Percentiles rank a stretch among this genome's conserved stretches.
Evolutionary conservation across 208 protist genomes (phyloP).

Genomic region (Leishmania gerbilli): DNA sequence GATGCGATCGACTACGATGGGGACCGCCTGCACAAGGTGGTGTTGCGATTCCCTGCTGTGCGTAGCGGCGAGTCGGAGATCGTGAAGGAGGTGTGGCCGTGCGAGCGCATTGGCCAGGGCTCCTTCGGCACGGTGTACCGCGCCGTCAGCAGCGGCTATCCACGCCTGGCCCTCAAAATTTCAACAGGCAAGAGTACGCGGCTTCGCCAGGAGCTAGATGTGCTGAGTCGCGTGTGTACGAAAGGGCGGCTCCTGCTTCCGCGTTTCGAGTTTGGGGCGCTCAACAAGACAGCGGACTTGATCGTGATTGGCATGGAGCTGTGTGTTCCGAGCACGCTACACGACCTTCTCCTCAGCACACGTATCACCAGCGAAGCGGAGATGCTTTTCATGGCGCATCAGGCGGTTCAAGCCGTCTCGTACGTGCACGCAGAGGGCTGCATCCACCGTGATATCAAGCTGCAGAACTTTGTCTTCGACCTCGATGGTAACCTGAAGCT

Average conservation of each 20-base stretch:
- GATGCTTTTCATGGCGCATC: conserved; percentile 91
- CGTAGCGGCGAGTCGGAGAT: conserved; percentile 37
- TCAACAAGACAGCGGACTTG: conserved; percentile 75
- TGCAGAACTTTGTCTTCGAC: conserved; percentile 93
- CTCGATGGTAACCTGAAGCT: conserved; percentile 87
- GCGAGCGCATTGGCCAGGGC: conserved; percentile 86
- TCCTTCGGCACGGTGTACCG: conserved; percentile 91
- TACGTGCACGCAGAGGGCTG: conserved; percentile 89
- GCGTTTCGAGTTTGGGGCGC: conserved; percentile 89
- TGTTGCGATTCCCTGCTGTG: conserved; percentile 61
- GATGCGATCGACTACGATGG: conserved; percentile 81
- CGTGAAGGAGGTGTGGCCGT: conserved; percentile 53
- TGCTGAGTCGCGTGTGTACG: conserved; percentile 85
- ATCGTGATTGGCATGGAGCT: conserved; percentile 91
- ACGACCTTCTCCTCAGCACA: conserved; percentile 83
- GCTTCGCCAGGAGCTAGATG: conserved; percentile 79
- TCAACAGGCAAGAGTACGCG: conserved; percentile 79
- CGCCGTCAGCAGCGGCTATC: conserved; percentile 67
- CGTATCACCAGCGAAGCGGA: conserved; percentile 82
- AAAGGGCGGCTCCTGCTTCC: conserved; percentile 81
- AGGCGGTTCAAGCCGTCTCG: conserved; percentile 86
- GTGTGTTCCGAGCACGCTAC: conserved; percentile 85
- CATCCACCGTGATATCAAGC: conserved; percentile 92
- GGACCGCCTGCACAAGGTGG: conserved; percentile 63
- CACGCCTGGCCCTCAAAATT: conserved; percentile 83